Evolutionary conservation across 2,329 filamentous ascomycete species (phyloP).

Genomic region (Calonectria pauciramosa): DNA sequence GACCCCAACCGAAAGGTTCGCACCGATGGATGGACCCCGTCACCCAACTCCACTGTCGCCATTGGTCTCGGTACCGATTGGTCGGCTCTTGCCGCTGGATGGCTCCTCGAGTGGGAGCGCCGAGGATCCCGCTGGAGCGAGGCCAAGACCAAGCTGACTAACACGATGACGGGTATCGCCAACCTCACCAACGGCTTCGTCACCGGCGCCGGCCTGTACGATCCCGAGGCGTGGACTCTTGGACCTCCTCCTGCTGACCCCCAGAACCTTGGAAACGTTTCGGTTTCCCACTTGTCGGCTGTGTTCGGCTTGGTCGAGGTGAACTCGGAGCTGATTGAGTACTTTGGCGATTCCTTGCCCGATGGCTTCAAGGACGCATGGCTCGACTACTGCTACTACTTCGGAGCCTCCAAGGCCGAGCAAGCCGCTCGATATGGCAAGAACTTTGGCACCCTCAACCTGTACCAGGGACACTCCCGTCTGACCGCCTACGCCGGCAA

Average conservation of each 20-base stretch:
- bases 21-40: conserved; percentile 63
- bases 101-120: conserved; percentile 73
- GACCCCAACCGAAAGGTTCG: conserved; percentile 73
- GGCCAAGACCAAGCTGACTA: conserved; percentile 63
- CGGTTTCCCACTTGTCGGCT: conserved; percentile 68
- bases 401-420: conserved; percentile 62
- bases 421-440: conserved; percentile 67
- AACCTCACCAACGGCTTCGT: conserved; percentile 71
- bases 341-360: conserved; percentile 60
- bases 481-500: conserved; percentile 68
- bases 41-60: conserved; percentile 56
- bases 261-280: conserved; percentile 64
- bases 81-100: conserved; percentile 68
- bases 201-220: conserved; percentile 67
- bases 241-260: conserved; percentile 66
- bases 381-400: conserved; percentile 73
- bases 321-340: conserved; percentile 67
- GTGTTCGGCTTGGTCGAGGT: conserved; percentile 73
- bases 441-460: conserved; percentile 60
- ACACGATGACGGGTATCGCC: conserved; percentile 64
- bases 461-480: conserved; percentile 70
- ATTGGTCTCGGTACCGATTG: conserved; percentile 72
- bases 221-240: conserved; percentile 62
- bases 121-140: conserved; percentile 67
- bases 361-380: conserved; percentile 66